Evolutionary conservation across 495 filamentous ascomycete species (phyloP).

Genomic region (Podospora australis): DNA sequence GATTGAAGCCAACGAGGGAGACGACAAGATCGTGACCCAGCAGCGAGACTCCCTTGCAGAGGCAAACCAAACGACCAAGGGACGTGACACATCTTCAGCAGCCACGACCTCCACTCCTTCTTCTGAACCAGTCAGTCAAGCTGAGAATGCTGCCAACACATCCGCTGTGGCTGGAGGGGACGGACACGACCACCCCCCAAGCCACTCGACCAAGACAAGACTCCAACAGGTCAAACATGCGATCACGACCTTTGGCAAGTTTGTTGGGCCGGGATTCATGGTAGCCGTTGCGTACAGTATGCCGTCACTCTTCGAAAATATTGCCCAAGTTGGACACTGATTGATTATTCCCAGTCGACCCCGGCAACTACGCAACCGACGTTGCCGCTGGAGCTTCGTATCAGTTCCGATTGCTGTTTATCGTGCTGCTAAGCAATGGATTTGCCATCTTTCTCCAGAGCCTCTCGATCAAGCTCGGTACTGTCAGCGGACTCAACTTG

Average conservation of each 20-base stretch:
- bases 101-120: too few species aligned
- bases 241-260: slow-evolving; percentile 61
- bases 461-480: slow-evolving; percentile 27
- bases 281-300: slow-evolving; percentile 61
- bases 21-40: too few species aligned
- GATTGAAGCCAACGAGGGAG: too few species aligned
- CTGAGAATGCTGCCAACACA: too few species aligned
- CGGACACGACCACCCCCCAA: background rate
- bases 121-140: too few species aligned
- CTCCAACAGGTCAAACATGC: slow-evolving; percentile 26
- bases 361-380: slow-evolving; percentile 30
- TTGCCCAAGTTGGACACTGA: slow-evolving; percentile 25
- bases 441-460: slow-evolving; percentile 28
- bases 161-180: too few species aligned
- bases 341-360: slow-evolving; percentile 20
- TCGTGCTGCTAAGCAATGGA: slow-evolving; percentile 27
- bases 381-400: slow-evolving; percentile 26
- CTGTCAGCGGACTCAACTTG: slow-evolving; percentile 26
- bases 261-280: slow-evolving; percentile 83
- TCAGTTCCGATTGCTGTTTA: slow-evolving; percentile 26
- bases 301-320: background rate
- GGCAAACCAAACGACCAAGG: too few species aligned
- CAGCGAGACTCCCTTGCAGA: too few species aligned
- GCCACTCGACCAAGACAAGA: background rate
- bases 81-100: too few species aligned